These are phyloP conservation scores for Scleroderma bovista DNA, from an alignment of 768 basidiomycete species.

Conservation along the genomic window DNA sequence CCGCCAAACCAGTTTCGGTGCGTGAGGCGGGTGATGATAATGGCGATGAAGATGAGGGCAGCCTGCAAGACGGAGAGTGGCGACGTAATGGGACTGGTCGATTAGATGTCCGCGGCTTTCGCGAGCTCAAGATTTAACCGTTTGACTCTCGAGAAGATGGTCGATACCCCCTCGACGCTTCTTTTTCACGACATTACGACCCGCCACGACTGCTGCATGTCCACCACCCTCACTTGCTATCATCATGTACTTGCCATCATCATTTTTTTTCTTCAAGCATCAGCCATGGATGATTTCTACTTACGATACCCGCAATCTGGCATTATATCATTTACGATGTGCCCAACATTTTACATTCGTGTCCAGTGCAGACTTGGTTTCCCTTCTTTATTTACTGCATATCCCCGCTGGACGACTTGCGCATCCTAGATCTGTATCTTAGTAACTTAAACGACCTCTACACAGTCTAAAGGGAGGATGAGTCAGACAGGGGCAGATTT, in stretches of 20 bases:
- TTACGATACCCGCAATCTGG: neutral
- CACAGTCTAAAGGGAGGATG: too few species aligned
- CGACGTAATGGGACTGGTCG: slow-evolving; percentile 63
- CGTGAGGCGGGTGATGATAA: slow-evolving; percentile 10
- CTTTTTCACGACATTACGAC: neutral
- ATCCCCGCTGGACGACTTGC: neutral
- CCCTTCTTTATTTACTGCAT: neutral
- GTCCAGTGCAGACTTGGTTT: neutral
- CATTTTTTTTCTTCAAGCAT: neutral
- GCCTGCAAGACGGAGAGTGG: slow-evolving; percentile 45
- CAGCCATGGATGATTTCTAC: neutral
- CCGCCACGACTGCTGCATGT: neutral
- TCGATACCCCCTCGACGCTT: neutral
- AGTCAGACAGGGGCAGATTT: slow-evolving; percentile 2
- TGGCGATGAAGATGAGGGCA: slow-evolving; percentile 29
- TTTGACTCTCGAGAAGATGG: neutral
- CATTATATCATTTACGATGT: neutral
- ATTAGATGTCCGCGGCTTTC: slow-evolving; percentile 71
- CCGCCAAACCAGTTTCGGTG: neutral
- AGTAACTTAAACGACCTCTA: neutral
- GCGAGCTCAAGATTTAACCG: slow-evolving; percentile 63
- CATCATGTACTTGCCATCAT: slow-evolving; percentile 8
- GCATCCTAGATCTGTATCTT: neutral
- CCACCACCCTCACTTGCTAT: neutral
- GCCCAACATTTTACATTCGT: neutral